Base-by-base conservation (phyloP, 2,329 filamentous ascomycete species). In the Coniochaeta pulveracea region DNA sequence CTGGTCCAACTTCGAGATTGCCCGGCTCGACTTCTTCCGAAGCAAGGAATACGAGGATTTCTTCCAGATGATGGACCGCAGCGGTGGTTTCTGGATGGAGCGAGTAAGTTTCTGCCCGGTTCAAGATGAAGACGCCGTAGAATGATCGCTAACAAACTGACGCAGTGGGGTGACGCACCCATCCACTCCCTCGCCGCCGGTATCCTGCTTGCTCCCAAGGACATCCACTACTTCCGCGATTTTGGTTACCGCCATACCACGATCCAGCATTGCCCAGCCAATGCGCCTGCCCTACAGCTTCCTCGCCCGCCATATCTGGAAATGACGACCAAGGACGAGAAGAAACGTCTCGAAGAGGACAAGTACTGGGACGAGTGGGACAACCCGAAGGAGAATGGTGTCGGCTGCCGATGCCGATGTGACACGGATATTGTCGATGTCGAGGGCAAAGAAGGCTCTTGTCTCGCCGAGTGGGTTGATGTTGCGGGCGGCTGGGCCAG, bases 1-100 rank as follows among this genome's bases (percentile, higher is more conserved):
- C 66, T 98, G 91, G 91, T 94, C 86, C 57, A 98, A 98, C 57
- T 98, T 98, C 46, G 91, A 98, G 59, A 98, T 98, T 61, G 91
- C 91, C 10, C 77, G 79, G 38, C 72, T 98, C 40, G 81, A 85
- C 61, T 98, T 86, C 76, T 96, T 96, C 72, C 77, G 91, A 47
- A 95, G 88, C 65, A 89, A 94, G 61, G 83, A 86, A 52, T 98
- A 98, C 55, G 82, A 93, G 47, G 91, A 95, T 44, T 98, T 98
- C 58, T 98, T 98, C 57, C 69, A 95, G 50, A 93, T 93, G 81
- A 95, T 98, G 89, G 91, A 98, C 55, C 79, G 80, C 41, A 95
- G 88, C 54, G 91, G 91, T 43, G 91, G 91, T 30, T 98, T 98
- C 62, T 98, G 91, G 91, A 95, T 93, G 78, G 91, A 98, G 64